A percentile compares a stretch with the other conserved stretches of the same genome.
phyloP scores from a whole-genome alignment of 2,329 filamentous ascomycete species.

The Aspergillus viridinutans region DNA sequence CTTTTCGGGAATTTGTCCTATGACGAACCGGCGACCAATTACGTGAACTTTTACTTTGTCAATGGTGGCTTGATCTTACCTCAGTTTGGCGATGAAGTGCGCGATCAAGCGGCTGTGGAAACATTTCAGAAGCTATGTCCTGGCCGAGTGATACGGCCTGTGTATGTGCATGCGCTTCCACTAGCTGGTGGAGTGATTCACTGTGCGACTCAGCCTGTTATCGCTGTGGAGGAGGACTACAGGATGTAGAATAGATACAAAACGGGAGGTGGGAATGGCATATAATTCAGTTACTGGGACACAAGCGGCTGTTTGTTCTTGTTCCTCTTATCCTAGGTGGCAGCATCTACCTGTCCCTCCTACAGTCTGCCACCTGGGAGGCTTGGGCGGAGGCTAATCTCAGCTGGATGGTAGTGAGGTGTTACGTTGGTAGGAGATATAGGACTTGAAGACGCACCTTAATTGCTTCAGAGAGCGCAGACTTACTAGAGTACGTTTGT shows the following conservation, averaged over 20 bases:
- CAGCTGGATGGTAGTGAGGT: too few species aligned
- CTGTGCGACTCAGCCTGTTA: constrained; percentile 25
- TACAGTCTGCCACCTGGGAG: too few species aligned
- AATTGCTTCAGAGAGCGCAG: too few species aligned
- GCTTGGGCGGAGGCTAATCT: too few species aligned
- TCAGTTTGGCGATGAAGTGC: constrained; percentile 20
- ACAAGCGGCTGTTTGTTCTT: too few species aligned
- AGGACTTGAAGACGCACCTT: too few species aligned
- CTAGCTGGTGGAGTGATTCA: constrained; percentile 27
- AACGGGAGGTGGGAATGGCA: too few species aligned
- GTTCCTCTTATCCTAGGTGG: too few species aligned
- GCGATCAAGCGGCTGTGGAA: constrained; percentile 17
- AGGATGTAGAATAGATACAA: not conserved
- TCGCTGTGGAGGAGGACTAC: not conserved
- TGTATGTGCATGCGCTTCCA: constrained; percentile 20
- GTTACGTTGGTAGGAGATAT: too few species aligned
- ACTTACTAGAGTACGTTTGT: too few species aligned
- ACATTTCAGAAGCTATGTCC: constrained; percentile 20
- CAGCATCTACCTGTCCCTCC: too few species aligned
- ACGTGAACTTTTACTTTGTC: constrained; percentile 29
- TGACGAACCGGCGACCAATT: constrained; percentile 20
- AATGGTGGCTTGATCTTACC: constrained; percentile 27
- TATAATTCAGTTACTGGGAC: too few species aligned
- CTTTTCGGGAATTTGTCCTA: constrained; percentile 2
- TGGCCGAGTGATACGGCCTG: constrained; percentile 16